Evolutionary conservation across 306 rosid genomes (phyloP), one percentile per base, ranked within the genome.

Genomic region (Trifolium fragiferum): DNA sequence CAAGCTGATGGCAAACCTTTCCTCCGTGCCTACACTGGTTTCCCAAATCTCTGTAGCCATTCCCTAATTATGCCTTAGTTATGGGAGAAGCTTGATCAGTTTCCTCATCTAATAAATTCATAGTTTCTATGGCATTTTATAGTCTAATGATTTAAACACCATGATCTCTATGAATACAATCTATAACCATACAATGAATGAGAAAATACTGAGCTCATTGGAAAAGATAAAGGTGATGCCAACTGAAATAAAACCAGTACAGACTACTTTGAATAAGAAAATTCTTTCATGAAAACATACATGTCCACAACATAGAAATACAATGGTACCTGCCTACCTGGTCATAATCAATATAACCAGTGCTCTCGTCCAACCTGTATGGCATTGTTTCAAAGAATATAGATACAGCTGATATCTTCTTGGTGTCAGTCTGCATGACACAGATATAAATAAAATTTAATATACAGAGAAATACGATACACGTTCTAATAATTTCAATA

Each of bases 371-470:
- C 85, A 91, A 83, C 82, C 95, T 86, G 80, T 89, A 91, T 7
- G 97, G 97, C 97, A 91, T 89, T 59, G 97, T 91, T 88, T 91
- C 97, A 53, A 91, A 91, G 82, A 87, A 91, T 72, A 91, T 84
- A 21, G 97, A 91, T 51, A 91, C 97, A 35, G 97, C 97, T 23
- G 97, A 91, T 81, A 91, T 91, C 91, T 91, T 91, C 87, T 91
- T 91, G 81, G 97, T 91, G 83, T 91, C 97, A 41, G 97, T 91
- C 97, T 91, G 93, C 89, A 86, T 16, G 9, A 70, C 65, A 81
- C 43, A 68, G 50, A 67, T 76, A 75, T 33, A 46, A 32, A 62
- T 23, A 37, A 58, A 68, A 10, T 38, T 62, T 73, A 38, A 32
- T 16, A 55, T 25, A 58, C 73, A 61, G 40, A 37, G 59, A 61